Evolutionary conservation across 192 early-diverging fungal genomes (phyloP), one percentile per base, ranked within the genome.

Genomic region (Coemansia sp.): DNA sequence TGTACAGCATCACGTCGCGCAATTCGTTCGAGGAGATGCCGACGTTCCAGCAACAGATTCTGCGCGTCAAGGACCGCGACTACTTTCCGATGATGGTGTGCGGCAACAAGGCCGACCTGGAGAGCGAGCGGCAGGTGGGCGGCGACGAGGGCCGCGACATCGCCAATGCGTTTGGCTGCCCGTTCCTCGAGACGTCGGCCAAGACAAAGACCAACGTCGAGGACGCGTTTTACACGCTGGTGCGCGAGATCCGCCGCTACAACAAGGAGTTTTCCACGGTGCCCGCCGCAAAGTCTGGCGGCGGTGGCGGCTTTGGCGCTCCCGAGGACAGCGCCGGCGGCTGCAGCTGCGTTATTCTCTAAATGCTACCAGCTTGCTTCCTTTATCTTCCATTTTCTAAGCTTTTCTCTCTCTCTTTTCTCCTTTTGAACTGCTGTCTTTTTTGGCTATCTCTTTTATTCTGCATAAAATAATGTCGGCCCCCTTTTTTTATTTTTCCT

Each of bases 51-150:
- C 85, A 95, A 60, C 95, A 96, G 71, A 96, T 98, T 52, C 77
- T 83, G 50, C 84, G 93, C 23, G 95, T 98, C n/a, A 98, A 96
- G 76, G 95, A 96, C 70, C 82, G 84, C 54, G 91, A 95, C 57
- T 81, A 82, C 60, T 88, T 89, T 71, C 87, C 89, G n/a, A 85
- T 94, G 70, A 85, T 97, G 40, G 76, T 97, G 9, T 87, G 95
- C 20, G 95, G 86, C 22, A 97, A 95, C 81, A 97, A 98, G 72
- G 90, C 90, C 53, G 93, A 98, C 79, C 71, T 87, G 48, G 83
- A 83, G 26, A 62, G 62, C 25, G 91, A 96, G 50, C 81, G 93
- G 53, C 89, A 94, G 55, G 93, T 98, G 12, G 80, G 85, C 11
- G 71, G 66, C 36, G 75, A 81, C 39, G 94, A 95, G 82, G 94